phyloP scores from a whole-genome alignment of 257 asterid species.

The Echium plantagineum region DNA sequence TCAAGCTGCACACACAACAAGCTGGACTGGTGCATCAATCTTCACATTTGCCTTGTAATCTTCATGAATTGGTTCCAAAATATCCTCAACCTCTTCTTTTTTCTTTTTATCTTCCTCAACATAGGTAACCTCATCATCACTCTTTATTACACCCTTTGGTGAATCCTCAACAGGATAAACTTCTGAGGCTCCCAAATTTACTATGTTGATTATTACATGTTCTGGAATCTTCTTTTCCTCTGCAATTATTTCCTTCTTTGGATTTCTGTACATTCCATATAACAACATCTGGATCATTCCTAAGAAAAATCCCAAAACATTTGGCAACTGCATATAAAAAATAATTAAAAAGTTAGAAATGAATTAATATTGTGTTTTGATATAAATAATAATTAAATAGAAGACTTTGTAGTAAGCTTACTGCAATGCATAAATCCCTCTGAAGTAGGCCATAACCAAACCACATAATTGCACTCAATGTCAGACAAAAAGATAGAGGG shows the following conservation, averaged over 20 bases:
- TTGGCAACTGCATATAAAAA: slow-evolving; percentile 41
- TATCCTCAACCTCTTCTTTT: background rate
- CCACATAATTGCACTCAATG: slow-evolving; percentile 78
- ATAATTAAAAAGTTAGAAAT: background rate
- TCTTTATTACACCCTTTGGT: slow-evolving; percentile 1
- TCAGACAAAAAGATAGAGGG: slow-evolving; percentile 56
- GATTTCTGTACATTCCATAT: slow-evolving; percentile 42
- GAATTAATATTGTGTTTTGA: background rate
- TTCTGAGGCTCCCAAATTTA: slow-evolving; percentile 25
- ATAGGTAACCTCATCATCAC: background rate
- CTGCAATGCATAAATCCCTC: slow-evolving; percentile 37
- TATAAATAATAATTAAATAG: background rate
- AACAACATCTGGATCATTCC: slow-evolving; percentile 60
- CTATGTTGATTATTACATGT: too few species aligned
- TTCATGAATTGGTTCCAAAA: slow-evolving; percentile 9
- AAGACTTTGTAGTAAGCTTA: slow-evolving; percentile 4
- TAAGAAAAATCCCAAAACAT: slow-evolving; percentile 55
- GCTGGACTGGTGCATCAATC: slow-evolving; percentile 19
- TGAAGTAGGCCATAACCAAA: slow-evolving; percentile 51
- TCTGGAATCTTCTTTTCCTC: too few species aligned
- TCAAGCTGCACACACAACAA: slow-evolving; percentile 34
- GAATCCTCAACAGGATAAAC: slow-evolving; percentile 23
- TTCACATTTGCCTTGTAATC: slow-evolving; percentile 13
- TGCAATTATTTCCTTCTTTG: slow-evolving; percentile 9
- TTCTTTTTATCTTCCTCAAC: background rate